Percentiles rank a stretch among this genome's conserved stretches.
Evolutionary conservation across 2,329 filamentous ascomycete genomes (phyloP).

Genomic region (Mollisiaceae sp.): DNA sequence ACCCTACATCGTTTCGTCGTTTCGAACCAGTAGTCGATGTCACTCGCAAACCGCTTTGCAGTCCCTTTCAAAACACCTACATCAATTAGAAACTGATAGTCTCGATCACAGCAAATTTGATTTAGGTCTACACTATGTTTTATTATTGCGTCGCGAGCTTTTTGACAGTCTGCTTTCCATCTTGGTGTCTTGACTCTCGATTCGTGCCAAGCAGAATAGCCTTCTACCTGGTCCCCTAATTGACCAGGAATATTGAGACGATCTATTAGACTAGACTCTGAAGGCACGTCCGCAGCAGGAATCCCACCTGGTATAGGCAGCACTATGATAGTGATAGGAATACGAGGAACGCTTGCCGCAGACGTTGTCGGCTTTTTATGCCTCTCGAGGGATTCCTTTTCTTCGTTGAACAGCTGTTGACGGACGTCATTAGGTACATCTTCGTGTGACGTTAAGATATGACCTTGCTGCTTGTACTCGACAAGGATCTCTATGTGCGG

Average conservation of each 20-base stretch:
- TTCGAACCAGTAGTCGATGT: constrained; percentile 39
- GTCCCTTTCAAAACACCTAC: constrained; percentile 40
- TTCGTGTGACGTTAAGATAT: constrained; percentile 36
- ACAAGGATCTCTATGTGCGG: constrained; percentile 41
- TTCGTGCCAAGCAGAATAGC: constrained; percentile 40
- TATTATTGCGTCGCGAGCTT: constrained; percentile 38
- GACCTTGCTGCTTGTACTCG: constrained; percentile 21
- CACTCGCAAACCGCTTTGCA: constrained; percentile 40
- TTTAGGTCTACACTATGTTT: constrained; percentile 37
- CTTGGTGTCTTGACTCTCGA: constrained; percentile 32
- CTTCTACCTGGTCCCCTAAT: constrained; percentile 34
- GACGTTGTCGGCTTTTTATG: constrained; percentile 19
- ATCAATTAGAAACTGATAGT: constrained; percentile 41
- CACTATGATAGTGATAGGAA: constrained; percentile 22
- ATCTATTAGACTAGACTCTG: constrained; percentile 15
- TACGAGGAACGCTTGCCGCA: constrained; percentile 10
- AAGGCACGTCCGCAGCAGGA: constrained; percentile 5
- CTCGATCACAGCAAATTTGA: constrained; percentile 40
- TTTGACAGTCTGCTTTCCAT: constrained; percentile 35
- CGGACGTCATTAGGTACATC: constrained; percentile 42
- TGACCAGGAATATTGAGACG: constrained; percentile 35
- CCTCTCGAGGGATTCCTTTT: constrained; percentile 30
- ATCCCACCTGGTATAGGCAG: constrained; percentile 12
- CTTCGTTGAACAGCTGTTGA: constrained; percentile 43
- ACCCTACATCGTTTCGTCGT: constrained; percentile 21